Conservation (phyloP, 805 yeast genomes). For the Barnettozyma salicaria region DNA sequence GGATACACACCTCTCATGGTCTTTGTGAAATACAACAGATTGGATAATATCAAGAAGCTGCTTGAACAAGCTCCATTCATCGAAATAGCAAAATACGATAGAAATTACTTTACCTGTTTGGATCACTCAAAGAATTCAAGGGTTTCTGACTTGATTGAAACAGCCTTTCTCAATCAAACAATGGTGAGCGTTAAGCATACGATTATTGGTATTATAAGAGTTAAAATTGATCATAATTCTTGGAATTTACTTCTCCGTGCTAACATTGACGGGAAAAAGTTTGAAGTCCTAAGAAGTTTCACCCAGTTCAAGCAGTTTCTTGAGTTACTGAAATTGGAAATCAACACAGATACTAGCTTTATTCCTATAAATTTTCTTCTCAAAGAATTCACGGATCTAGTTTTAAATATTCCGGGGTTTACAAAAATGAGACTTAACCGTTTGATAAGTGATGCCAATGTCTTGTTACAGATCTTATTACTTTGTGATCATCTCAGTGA, state of each 20-base stretch:
- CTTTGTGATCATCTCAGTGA: constrained; percentile 31
- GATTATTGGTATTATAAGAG: constrained; percentile 31
- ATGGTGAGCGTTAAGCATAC: constrained; percentile 21
- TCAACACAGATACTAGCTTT: constrained; percentile 28
- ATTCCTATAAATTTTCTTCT: constrained; percentile 26
- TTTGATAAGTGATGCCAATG: constrained; percentile 42
- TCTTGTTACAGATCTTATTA: constrained; percentile 39
- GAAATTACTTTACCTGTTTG: constrained; percentile 31
- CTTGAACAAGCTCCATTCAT: constrained; percentile 41
- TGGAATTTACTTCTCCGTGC: constrained; percentile 28
- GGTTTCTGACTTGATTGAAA: constrained; percentile 34
- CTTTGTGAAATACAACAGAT: constrained; percentile 61
- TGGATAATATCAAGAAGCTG: constrained; percentile 50
- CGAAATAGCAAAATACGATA: constrained; percentile 32
- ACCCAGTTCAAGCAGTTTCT: constrained; percentile 30
- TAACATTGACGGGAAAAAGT: constrained; percentile 7
- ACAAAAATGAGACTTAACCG: constrained; percentile 44
- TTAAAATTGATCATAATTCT: constrained; percentile 27
- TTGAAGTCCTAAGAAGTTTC: constrained; percentile 25
- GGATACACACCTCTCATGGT: constrained; percentile 66
- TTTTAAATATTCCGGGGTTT: constrained; percentile 23
- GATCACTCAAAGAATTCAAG: constrained; percentile 39
- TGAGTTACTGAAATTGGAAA: constrained; percentile 31
- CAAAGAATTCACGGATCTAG: constrained; percentile 16
- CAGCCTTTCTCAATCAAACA: constrained; percentile 17